Percentiles rank a stretch among this genome's conserved stretches.
phyloP scores from a whole-genome alignment of 2,329 filamentous ascomycete species.

The Berkeleyomyces rouxiae region DNA sequence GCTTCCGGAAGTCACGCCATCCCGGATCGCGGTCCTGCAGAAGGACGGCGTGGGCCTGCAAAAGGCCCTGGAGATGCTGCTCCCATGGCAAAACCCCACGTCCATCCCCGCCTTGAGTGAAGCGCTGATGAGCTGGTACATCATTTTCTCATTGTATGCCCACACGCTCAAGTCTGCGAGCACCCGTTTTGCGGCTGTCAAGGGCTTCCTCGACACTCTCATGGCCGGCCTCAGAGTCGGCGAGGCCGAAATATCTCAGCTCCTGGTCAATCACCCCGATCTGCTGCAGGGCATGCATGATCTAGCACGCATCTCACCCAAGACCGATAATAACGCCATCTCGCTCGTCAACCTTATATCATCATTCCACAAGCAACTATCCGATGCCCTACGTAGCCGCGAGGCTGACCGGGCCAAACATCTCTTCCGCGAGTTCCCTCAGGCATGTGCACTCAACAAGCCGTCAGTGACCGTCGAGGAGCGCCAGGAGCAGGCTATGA shows the following conservation, averaged over 20 bases:
- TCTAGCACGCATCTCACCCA: not conserved
- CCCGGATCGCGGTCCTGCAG: not conserved
- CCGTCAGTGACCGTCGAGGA: not conserved
- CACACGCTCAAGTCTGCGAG: not conserved
- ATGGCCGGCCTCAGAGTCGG: slow-evolving; percentile 5
- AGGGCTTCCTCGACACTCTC: slow-evolving; percentile 8
- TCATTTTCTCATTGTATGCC: slow-evolving; percentile 3
- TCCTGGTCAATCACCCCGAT: not conserved
- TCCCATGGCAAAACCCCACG: slow-evolving; percentile 3
- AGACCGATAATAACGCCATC: not conserved
- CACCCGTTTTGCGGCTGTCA: slow-evolving; percentile 3
- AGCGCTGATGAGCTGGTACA: slow-evolving; percentile 11
- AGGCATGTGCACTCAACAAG: not conserved
- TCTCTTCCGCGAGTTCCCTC: slow-evolving; percentile 10
- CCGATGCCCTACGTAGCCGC: slow-evolving; percentile 1
- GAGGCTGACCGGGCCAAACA: slow-evolving; percentile 1
- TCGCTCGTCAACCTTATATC: not conserved
- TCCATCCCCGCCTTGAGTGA: not conserved
- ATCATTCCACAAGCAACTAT: slow-evolving; percentile 10
- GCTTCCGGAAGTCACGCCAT: not conserved
- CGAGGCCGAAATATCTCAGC: not conserved
- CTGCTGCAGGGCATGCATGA: not conserved
- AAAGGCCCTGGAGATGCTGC: not conserved
- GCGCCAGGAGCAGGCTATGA: slow-evolving; percentile 16
- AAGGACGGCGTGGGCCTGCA: slow-evolving; percentile 1